Percentiles rank a stretch among this genome's conserved stretches.
Conservation (phyloP, 164 flowering plant species). For the Macadamia integrifolia region DNA sequence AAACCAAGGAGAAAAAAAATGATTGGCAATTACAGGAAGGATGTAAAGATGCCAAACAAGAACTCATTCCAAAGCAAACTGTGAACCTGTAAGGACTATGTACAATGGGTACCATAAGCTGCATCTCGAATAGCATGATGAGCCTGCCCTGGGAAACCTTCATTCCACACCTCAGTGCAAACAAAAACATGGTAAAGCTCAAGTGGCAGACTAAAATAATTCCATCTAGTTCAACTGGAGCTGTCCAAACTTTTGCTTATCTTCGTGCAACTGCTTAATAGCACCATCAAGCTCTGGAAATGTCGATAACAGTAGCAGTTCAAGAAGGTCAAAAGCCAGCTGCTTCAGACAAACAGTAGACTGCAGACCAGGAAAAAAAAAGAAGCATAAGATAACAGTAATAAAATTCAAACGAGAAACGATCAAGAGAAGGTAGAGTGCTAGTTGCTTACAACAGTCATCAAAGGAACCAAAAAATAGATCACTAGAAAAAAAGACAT, state of each 20-base stretch:
- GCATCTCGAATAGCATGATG: neutral
- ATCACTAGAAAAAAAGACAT: too few species aligned
- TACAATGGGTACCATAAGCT: neutral
- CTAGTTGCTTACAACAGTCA: too few species aligned
- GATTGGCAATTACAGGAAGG: conserved; percentile 1
- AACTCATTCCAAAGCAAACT: conserved; percentile 5
- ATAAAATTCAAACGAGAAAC: conserved; percentile 2
- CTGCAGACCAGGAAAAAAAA: conserved; percentile 50
- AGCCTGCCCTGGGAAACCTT: neutral
- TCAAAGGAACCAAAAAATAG: too few species aligned
- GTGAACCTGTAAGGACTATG: conserved; percentile 1
- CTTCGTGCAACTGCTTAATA: conserved; percentile 57
- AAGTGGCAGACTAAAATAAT: neutral
- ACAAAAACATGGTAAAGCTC: conserved; percentile 1
- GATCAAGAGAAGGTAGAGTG: neutral
- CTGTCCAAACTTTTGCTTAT: conserved; percentile 63
- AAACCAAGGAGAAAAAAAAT: conserved; percentile 8
- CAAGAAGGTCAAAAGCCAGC: conserved; percentile 65
- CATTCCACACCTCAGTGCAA: neutral
- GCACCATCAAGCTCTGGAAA: conserved; percentile 77
- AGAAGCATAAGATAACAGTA: neutral
- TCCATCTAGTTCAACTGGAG: conserved; percentile 9
- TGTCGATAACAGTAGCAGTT: conserved; percentile 63
- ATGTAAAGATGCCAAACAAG: neutral
- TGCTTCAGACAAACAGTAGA: conserved; percentile 86